Base-by-base conservation (phyloP, 2,329 filamentous ascomycete species). In the Diaporthe sp. region DNA sequence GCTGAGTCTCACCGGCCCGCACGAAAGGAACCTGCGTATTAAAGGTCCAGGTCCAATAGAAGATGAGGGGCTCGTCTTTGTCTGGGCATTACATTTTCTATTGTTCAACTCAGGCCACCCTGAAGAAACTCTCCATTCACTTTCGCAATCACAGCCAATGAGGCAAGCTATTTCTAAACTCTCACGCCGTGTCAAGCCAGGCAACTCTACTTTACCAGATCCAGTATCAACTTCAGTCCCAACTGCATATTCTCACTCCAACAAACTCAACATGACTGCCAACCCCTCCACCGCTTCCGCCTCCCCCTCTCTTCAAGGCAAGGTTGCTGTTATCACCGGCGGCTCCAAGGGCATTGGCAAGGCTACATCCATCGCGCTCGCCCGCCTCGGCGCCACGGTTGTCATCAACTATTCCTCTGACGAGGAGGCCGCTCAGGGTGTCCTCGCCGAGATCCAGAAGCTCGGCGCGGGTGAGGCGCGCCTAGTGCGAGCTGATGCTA, bases 341-440 rank as follows among this genome's bases (percentile, higher is more conserved):
- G 94, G 94, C 76, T 93, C 94, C 78, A 94, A 93, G 82, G 94
- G 94, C 77, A 87, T 96, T 74, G 94, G 94, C 80, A 94, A 92
- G 84, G 92, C 93, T 81, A 98, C 93, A 83, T 95, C 97, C 96
- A 79, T 97, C 94, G 84, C 94, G 98, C 80, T 98, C 81, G 94
- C 94, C 78, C 96, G 95, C 86, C 88, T 92, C 75, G 95, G 95
- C 75, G 95, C 95, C 58, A 92, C 92, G 71, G 88, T 92, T 52
- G 84, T 92, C 54, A 84, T 92, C 77, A 92, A 92, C 82, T 92
- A 92, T 82, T 81, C 83, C 30, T 84, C 82, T 58, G 85, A 89
- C 47, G 77, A 82, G 7, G 74, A 78, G 3, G 82, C 85, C 0
- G 88, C 88, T 13, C 55, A 58, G 22, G 55, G 55, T 58, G 55